These are phyloP conservation scores for Starmerella cellae DNA, from an alignment of 805 yeast genomes.

Conservation along the genomic window DNA sequence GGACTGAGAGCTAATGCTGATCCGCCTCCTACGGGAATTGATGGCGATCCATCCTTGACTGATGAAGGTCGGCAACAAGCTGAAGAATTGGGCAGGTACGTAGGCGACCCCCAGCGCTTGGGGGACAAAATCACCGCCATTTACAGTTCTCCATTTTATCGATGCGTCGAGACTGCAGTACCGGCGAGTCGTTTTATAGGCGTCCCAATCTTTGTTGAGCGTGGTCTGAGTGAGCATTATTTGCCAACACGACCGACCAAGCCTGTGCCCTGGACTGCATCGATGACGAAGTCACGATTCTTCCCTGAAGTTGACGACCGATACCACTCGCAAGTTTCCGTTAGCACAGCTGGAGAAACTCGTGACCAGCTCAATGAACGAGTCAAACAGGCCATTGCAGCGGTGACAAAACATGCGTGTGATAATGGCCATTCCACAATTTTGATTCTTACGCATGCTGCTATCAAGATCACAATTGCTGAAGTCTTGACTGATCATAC, in stretches of 20 bases:
- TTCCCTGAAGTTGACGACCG: conserved; percentile 38
- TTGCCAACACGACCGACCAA: conserved; percentile 51
- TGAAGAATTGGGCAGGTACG: conserved; percentile 52
- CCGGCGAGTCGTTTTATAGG: conserved; percentile 53
- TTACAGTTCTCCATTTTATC: conserved; percentile 71
- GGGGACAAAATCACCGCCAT: conserved; percentile 47
- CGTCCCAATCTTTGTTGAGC: conserved; percentile 51
- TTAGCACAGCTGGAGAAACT: conserved; percentile 60
- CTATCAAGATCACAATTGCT: conserved; percentile 79
- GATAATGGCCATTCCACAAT: conserved; percentile 44
- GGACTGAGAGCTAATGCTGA: conserved; percentile 65
- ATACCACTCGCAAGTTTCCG: conserved; percentile 46
- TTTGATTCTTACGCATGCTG: conserved; percentile 82
- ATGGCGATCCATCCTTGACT: conserved; percentile 79
- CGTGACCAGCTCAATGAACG: conserved; percentile 56
- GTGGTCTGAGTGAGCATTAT: conserved; percentile 91
- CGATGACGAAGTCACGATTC: conserved; percentile 32
- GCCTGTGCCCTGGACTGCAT: conserved; percentile 33
- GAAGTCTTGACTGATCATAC: conserved; percentile 42
- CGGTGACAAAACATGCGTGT: conserved; percentile 42
- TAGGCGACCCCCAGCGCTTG: conserved; percentile 25
- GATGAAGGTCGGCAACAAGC: conserved; percentile 84
- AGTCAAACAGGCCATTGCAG: conserved; percentile 40
- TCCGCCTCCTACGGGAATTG: conserved; percentile 78
- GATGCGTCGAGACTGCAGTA: conserved; percentile 71